Percentiles rank a stretch among this genome's conserved stretches.
phyloP scores from a whole-genome alignment of 257 asterid species.

The Penstemon newberryi region DNA sequence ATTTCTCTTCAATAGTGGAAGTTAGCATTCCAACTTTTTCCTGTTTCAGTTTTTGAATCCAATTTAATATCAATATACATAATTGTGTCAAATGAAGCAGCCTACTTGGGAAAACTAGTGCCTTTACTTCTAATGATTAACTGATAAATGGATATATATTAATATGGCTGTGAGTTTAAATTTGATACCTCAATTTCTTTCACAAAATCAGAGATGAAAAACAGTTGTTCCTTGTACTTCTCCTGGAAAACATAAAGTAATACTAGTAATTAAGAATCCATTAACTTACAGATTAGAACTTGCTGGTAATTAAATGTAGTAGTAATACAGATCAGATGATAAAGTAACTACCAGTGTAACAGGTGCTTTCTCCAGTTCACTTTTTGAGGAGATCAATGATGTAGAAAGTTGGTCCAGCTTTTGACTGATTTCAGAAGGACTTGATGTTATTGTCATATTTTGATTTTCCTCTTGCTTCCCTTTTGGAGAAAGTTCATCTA shows the following conservation, averaged over 20 bases:
- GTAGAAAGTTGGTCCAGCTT: constrained; percentile 40
- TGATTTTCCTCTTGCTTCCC: constrained; percentile 44
- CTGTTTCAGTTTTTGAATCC: constrained; percentile 38
- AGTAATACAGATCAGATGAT: background rate
- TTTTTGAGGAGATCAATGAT: constrained; percentile 46
- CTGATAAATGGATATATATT: background rate
- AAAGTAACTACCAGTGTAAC: constrained; percentile 42
- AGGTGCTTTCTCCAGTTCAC: constrained; percentile 34
- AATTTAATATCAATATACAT: too few relatives aligned
- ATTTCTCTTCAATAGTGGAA: constrained; percentile 36
- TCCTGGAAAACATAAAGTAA: constrained; percentile 41
- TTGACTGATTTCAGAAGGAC: constrained; percentile 37
- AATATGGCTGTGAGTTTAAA: constrained; percentile 8
- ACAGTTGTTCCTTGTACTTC: constrained; percentile 62
- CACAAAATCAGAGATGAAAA: constrained; percentile 56
- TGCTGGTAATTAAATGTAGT: background rate
- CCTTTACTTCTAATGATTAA: constrained; percentile 22
- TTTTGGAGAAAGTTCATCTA: constrained; percentile 43
- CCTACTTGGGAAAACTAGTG: background rate
- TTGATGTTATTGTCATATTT: constrained; percentile 36
- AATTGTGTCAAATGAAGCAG: too few relatives aligned
- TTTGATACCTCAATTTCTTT: constrained; percentile 68
- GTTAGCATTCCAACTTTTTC: constrained; percentile 44
- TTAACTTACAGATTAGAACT: constrained; percentile 1
- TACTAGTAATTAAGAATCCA: constrained; percentile 19